Conservation (phyloP, 2,329 filamentous ascomycete species). For the Fusarium tjaetaba region DNA sequence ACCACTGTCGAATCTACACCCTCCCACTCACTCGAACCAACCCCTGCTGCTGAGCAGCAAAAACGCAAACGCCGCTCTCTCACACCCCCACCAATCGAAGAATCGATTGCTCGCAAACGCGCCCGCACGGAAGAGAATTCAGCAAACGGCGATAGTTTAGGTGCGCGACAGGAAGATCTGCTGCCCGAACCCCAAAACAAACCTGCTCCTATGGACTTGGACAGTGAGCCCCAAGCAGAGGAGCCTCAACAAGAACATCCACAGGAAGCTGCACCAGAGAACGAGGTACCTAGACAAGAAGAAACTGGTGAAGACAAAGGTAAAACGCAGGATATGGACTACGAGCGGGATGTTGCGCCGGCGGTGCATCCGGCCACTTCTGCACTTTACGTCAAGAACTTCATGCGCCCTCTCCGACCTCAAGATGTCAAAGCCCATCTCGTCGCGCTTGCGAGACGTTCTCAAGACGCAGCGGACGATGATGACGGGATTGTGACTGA, state of each 20-base stretch:
- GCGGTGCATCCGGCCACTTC: conserved; percentile 77
- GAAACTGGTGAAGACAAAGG: conserved; percentile 8
- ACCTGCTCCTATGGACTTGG: conserved; percentile 22
- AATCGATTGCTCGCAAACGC: conserved; percentile 66
- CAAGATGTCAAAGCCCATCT: conserved; percentile 75
- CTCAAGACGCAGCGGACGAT: conserved; percentile 60
- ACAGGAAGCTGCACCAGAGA: not conserved
- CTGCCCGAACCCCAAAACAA: conserved; percentile 8
- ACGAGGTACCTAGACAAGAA: not conserved
- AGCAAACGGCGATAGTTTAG: conserved; percentile 16
- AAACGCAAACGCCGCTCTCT: conserved; percentile 75
- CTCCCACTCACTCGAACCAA: conserved; percentile 15
- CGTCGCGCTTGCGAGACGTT: conserved; percentile 71
- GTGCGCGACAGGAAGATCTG: conserved; percentile 24
- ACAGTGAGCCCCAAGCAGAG: conserved; percentile 12
- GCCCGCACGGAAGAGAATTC: conserved; percentile 53
- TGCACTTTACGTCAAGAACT: conserved; percentile 87
- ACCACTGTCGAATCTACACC: conserved; percentile 17
- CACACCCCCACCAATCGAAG: conserved; percentile 66
- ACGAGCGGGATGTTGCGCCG: conserved; percentile 56
- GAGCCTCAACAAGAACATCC: not conserved
- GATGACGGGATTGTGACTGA: conserved; percentile 65
- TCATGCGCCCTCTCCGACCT: conserved; percentile 86
- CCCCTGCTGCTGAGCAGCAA: conserved; percentile 50
- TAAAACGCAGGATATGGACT: conserved; percentile 45